Conservation (phyloP, 805 yeast genomes). For the Starmerella bombi region DNA sequence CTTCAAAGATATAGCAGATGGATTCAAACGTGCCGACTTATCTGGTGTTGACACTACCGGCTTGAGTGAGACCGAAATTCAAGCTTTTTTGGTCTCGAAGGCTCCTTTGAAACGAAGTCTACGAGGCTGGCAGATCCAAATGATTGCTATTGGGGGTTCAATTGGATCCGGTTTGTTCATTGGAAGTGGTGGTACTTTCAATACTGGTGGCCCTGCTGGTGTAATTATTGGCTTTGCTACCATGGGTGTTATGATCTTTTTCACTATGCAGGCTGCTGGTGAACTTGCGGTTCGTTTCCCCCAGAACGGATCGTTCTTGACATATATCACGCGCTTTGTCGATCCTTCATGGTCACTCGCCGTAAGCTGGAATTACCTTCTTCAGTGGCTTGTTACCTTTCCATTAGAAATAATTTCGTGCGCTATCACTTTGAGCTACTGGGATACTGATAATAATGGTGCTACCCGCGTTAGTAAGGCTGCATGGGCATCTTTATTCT, state of each 20-base stretch:
- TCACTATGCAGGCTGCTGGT: conserved; percentile 54
- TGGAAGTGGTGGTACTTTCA: conserved; percentile 38
- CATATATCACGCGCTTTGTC: conserved; percentile 43
- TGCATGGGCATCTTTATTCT: conserved; percentile 46
- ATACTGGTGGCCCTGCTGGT: conserved; percentile 41
- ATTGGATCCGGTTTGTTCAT: conserved; percentile 64
- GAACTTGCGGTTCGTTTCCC: conserved; percentile 56
- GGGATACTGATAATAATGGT: conserved; percentile 32
- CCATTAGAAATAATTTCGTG: conserved; percentile 54
- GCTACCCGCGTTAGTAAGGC: conserved; percentile 35
- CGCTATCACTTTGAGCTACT: conserved; percentile 40
- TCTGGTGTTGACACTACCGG: conserved; percentile 27
- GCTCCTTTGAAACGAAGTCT: conserved; percentile 28
- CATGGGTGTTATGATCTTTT: conserved; percentile 51
- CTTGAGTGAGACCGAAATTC: conserved; percentile 26
- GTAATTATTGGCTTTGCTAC: conserved; percentile 46
- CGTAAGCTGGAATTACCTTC: conserved; percentile 53
- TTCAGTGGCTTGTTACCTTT: conserved; percentile 47
- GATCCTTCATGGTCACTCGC: conserved; percentile 55
- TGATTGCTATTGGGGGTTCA: conserved; percentile 76
- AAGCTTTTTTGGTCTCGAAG: conserved; percentile 12
- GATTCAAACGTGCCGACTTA: conserved; percentile 35
- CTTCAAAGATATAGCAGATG: conserved; percentile 23
- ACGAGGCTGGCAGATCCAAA: conserved; percentile 29
- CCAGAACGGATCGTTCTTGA: conserved; percentile 44